Evolutionary conservation across 768 basidiomycete genomes (phyloP).

Genomic region (Cystoderma amianthinum): DNA sequence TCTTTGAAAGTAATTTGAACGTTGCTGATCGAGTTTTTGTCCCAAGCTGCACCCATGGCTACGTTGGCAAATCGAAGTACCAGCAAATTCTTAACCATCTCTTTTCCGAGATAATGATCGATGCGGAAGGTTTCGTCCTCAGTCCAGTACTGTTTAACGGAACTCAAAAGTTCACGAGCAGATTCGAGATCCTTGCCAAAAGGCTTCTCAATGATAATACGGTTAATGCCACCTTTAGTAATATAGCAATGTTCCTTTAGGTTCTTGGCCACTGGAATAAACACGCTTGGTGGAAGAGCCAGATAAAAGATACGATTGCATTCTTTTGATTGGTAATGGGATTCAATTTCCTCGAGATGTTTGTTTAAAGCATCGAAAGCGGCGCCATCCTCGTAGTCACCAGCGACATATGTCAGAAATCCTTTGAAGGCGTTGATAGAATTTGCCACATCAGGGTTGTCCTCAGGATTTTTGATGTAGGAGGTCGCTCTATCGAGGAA

Average conservation of each 20-base stretch:
- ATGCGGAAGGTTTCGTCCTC: conserved; percentile 99
- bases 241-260: conserved; percentile 79
- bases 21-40: conserved; percentile 93
- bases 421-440: conserved; percentile 82
- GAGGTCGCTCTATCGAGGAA: conserved; percentile 80
- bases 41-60: conserved; percentile 84
- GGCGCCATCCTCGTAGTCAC: conserved; percentile 80
- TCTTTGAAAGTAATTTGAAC: conserved; percentile 99
- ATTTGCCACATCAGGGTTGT: conserved; percentile 47
- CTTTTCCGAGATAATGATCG: conserved; percentile 98
- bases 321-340: conserved; percentile 51
- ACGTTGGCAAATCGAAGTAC: conserved; percentile 94
- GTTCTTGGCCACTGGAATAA: conserved; percentile 81
- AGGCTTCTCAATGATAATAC: conserved; percentile 97
- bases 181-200: conserved; percentile 94
- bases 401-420: conserved; percentile 75
- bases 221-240: conserved; percentile 62
- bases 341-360: conserved; percentile 75
- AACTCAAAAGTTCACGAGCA: conserved; percentile 66
- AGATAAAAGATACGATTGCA: conserved; percentile 92
- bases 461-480: conserved; percentile 77
- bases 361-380: conserved; percentile 75
- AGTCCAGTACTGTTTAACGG: conserved; percentile 82
- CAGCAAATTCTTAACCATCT: conserved; percentile 99
- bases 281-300: conserved; percentile 95